These are phyloP conservation scores for Trichoderma sp. DNA, from an alignment of 2,329 filamentous ascomycete species.

Conservation along the genomic window DNA sequence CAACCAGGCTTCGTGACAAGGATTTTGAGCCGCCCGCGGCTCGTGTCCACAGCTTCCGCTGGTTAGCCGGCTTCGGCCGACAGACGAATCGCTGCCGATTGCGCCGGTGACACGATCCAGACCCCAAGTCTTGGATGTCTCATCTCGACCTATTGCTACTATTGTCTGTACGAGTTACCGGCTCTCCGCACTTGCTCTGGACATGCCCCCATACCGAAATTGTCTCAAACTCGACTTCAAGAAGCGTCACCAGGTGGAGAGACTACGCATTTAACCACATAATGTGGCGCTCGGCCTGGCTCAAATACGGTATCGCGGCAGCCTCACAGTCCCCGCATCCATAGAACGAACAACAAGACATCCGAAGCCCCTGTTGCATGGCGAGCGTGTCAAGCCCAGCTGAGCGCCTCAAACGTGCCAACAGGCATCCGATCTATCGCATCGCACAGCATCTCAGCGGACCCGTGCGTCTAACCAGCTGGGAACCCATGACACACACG, in stretches of 20 bases:
- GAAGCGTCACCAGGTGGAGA: not conserved
- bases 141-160: not conserved
- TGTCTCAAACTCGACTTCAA: not conserved
- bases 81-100: conserved; percentile 7
- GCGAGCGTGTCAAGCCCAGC: not conserved
- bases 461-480: not conserved
- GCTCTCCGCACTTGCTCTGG: not conserved
- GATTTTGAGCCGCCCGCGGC: conserved; percentile 5
- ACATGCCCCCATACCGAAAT: not conserved
- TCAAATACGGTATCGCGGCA: conserved; percentile 5
- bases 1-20: not conserved
- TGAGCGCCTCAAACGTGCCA: conserved; percentile 15
- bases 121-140: not conserved
- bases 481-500: conserved; percentile 8
- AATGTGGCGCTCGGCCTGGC: not conserved
- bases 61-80: conserved; percentile 1
- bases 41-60: not conserved
- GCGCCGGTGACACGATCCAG: not conserved
- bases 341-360: conserved; percentile 10
- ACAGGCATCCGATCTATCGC: not conserved
- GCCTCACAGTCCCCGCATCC: conserved; percentile 10
- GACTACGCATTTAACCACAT: not conserved
- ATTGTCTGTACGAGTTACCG: not conserved
- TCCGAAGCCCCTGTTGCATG: conserved; percentile 18
- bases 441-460: not conserved